Base-by-base conservation (phyloP, 768 basidiomycete species). In the Tremella mesenterica region DNA sequence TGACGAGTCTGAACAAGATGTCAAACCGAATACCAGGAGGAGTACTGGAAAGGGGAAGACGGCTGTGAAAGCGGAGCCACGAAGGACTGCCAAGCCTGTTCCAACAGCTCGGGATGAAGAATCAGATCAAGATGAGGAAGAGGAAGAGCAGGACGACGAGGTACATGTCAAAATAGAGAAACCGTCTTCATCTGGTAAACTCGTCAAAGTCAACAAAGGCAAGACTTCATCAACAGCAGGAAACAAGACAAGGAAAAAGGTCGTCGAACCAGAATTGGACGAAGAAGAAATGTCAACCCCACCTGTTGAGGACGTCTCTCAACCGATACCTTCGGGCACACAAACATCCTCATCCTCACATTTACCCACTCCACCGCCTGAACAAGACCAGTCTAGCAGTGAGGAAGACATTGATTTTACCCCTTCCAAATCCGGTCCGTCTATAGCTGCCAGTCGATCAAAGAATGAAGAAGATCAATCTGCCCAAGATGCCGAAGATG, bases 401-500 rank as follows among this genome's bases (percentile, higher is more conserved):
- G 16, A 25, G n/a, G 41, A 43, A 43, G 29, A 27, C 25, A 30
- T 26, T 44, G 10, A 44, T 20, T 16, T 34, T 10, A 39, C 16
- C 46, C 29, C 14, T 48, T 23, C n/a, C 29, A 43, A 21, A 18
- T 33, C 52, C 44, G 21, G 18, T 21, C 43, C 29, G 14, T 41
- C 45, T 14, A 23, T 26, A 4, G 34, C 41, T 8, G 21, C 21
- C 20, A 33, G 41, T 16, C 20, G 21, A 8, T 16, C 12, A 3
- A 18, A 23, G 20, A 16, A 23, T 6, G 41, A 51, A 27, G 44
- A 30, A 14, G 50, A 39, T 5, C 8, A 1, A 20, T 48, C 36
- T 30, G 36, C 27, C 6, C 38, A 54, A 13, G 59, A 61, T 20
- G 46, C 38, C 4, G 50, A 59, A 16, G 57, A 59, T 8, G 61